Conservation (phyloP, 805 yeast genomes). For the Scheffersomyces ergatensis region DNA sequence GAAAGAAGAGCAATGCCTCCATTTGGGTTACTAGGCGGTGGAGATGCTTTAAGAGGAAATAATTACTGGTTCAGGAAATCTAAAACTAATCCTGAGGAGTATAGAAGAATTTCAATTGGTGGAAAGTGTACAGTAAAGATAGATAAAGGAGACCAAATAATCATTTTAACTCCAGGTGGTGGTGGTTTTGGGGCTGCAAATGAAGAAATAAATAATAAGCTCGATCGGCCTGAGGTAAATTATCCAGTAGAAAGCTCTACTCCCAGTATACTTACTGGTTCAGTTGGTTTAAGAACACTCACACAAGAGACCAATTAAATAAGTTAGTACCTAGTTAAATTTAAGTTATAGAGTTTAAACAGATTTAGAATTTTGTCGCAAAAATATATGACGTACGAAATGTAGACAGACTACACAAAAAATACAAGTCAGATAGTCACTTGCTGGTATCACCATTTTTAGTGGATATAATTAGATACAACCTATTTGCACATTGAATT, state of each 20-base stretch:
- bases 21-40: constrained; percentile 83
- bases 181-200: constrained; percentile 37
- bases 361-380: too few relatives aligned
- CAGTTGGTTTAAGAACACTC: constrained; percentile 29
- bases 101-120: constrained; percentile 24
- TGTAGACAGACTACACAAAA: too few relatives aligned
- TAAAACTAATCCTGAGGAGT: constrained; percentile 10
- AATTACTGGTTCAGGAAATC: constrained; percentile 32
- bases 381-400: too few relatives aligned
- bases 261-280: constrained; percentile 31
- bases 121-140: constrained; percentile 33
- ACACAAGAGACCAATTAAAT: constrained; percentile 36
- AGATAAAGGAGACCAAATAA: constrained; percentile 37
- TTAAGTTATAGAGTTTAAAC: too few relatives aligned
- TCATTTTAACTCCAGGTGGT: constrained; percentile 43
- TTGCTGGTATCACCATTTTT: too few relatives aligned
- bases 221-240: constrained; percentile 7
- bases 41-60: constrained; percentile 67
- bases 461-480: too few relatives aligned
- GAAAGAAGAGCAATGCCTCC: constrained; percentile 87
- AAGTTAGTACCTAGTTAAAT: not conserved
- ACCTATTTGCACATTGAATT: not conserved
- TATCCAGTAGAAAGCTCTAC: constrained; percentile 22
- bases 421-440: too few relatives aligned
- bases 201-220: constrained; percentile 3